These are phyloP conservation scores for Mortierella sp. DNA, from an alignment of 371 early-diverging fungal genomes.

Conservation along the genomic window DNA sequence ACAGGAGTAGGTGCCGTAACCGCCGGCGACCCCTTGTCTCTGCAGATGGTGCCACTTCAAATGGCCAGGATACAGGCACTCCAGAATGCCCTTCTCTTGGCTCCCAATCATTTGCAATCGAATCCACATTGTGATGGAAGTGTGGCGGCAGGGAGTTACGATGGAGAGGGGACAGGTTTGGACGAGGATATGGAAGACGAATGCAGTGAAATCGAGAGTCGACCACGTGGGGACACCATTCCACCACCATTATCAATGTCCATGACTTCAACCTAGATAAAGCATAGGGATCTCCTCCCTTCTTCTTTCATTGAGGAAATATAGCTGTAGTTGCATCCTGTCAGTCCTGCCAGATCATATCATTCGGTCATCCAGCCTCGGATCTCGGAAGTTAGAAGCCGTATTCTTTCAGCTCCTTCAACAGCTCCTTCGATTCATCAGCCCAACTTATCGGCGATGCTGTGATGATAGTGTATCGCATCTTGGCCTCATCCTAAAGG, in stretches of 20 bases:
- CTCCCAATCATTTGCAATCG: not conserved
- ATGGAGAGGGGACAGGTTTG: too few species aligned
- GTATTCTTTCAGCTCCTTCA: conserved; percentile 59
- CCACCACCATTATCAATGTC: too few species aligned
- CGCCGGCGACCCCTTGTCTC: not conserved
- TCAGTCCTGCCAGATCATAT: too few species aligned
- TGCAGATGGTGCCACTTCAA: not conserved
- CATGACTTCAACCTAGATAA: too few species aligned
- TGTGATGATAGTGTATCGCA: conserved; percentile 61
- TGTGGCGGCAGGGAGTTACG: too few species aligned
- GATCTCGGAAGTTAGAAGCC: too few species aligned
- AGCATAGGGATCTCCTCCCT: too few species aligned
- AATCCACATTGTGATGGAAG: not conserved
- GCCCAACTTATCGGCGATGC: conserved; percentile 69
- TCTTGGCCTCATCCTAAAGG: conserved; percentile 70
- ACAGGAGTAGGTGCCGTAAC: not conserved
- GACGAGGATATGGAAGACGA: not conserved
- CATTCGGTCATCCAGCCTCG: too few species aligned
- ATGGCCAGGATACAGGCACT: conserved; percentile 2
- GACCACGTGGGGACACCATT: too few species aligned
- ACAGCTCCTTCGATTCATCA: conserved; percentile 64
- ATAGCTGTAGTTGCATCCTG: too few species aligned
- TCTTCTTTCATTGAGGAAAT: too few species aligned
- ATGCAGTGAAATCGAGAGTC: too few species aligned
- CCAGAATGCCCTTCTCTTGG: conserved; percentile 7